Percentiles rank a stretch among this genome's conserved stretches.
Evolutionary conservation across 768 basidiomycete genomes (phyloP).

Genomic region (Psilocybe tampanensis): DNA sequence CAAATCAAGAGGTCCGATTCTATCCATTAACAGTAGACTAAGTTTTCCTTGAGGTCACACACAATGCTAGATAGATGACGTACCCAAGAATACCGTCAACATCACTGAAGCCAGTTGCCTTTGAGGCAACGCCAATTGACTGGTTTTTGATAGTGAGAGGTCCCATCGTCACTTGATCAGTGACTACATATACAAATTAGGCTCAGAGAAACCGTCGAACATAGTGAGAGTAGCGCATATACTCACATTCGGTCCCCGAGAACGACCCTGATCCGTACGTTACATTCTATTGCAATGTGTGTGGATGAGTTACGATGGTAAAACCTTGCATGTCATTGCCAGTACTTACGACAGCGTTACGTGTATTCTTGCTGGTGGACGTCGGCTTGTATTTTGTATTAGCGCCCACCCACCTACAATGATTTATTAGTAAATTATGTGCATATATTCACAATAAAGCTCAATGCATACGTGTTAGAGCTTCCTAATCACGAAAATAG

Average conservation of each 20-base stretch:
- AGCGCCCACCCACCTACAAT: conserved; percentile 54
- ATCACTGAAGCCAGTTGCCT: conserved; percentile 18
- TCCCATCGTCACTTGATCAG: conserved; percentile 48
- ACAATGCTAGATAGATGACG: not conserved
- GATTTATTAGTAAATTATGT: not conserved
- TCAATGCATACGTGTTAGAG: conserved; percentile 30
- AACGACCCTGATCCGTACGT: conserved; percentile 58
- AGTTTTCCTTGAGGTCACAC: not conserved
- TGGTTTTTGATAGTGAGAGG: conserved; percentile 21
- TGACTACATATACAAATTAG: conserved; percentile 30
- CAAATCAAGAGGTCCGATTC: conserved; percentile 23
- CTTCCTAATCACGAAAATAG: conserved; percentile 27
- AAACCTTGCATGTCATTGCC: not conserved
- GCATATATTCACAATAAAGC: not conserved
- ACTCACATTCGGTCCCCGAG: conserved; percentile 53
- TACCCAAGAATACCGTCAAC: conserved; percentile 24
- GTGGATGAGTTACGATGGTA: conserved; percentile 5
- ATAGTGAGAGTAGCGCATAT: conserved; percentile 11
- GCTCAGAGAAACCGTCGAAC: not conserved
- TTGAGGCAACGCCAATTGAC: conserved; percentile 21
- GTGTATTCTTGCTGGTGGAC: conserved; percentile 39
- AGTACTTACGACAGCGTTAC: conserved; percentile 34
- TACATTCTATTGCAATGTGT: conserved; percentile 39
- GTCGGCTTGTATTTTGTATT: conserved; percentile 46
- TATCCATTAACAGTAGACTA: not conserved